Evolutionary conservation across 148 eudicot species (phyloP).

Genomic region (Vaccinium macrocarpon): DNA sequence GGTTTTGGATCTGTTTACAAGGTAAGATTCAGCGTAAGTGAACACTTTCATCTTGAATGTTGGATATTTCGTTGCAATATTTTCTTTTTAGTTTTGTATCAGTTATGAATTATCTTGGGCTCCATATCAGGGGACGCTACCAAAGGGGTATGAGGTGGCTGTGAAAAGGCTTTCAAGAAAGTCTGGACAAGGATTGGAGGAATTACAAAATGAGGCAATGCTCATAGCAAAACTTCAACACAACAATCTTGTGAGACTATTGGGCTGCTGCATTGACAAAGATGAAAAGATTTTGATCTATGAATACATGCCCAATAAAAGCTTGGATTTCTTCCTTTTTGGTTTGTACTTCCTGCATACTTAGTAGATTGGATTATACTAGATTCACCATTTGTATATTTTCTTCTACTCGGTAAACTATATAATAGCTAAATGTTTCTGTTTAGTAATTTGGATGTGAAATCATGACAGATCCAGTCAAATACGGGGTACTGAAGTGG

Average conservation of each 20-base stretch:
- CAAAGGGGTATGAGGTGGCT: neutral
- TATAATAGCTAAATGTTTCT: neutral
- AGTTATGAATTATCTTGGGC: neutral
- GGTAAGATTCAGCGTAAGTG: neutral
- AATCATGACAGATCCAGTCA: neutral
- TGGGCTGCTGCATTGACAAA: constrained; percentile 8
- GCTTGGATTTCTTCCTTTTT: constrained; percentile 14
- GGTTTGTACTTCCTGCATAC: neutral
- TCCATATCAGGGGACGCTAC: neutral
- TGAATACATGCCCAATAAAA: constrained; percentile 14
- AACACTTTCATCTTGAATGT: neutral
- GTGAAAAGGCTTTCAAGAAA: constrained; percentile 5
- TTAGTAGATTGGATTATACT: neutral
- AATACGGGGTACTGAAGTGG: neutral
- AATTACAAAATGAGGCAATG: neutral
- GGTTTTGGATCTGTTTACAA: constrained; percentile 14
- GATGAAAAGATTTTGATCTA: constrained; percentile 14
- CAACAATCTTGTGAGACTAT: constrained; percentile 7
- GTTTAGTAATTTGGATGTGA: neutral
- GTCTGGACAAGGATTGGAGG: constrained; percentile 10
- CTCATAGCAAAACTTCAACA: constrained; percentile 15
- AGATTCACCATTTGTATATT: neutral
- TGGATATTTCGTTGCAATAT: neutral
- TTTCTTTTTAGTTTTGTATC: neutral
- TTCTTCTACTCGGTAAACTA: neutral